Percentiles rank a stretch among this genome's conserved stretches.
phyloP scores from a whole-genome alignment of 2,329 filamentous ascomycete genomes.

The Sclerotinia subarctica region DNA sequence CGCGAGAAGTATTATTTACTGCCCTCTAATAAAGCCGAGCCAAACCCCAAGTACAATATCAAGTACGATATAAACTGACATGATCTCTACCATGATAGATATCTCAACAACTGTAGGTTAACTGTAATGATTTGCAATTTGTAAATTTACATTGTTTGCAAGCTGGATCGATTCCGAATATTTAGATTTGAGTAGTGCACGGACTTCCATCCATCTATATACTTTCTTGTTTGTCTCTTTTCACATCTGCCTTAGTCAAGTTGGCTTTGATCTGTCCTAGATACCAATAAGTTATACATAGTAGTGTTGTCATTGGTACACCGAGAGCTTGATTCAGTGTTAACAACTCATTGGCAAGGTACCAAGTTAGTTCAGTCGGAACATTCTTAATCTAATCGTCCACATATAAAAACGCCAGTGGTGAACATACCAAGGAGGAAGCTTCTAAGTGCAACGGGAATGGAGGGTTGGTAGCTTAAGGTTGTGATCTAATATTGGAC shows the following conservation, averaged over 20 bases:
- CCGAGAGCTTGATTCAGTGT: not conserved
- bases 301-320: not conserved
- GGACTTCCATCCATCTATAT: not conserved
- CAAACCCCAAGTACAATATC: not conserved
- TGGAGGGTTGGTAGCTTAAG: not conserved
- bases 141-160: not conserved
- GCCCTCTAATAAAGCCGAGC: not conserved
- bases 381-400: not conserved
- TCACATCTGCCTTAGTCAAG: not conserved
- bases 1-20: not conserved
- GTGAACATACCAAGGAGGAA: not conserved
- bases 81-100: not conserved
- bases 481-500: no score
- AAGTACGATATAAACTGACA: not conserved
- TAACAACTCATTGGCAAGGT: not conserved
- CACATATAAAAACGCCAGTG: no score
- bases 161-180: not conserved
- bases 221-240: not conserved
- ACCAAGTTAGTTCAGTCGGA: not conserved
- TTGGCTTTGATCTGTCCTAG: not conserved
- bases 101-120: no score
- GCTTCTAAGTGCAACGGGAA: not conserved
- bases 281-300: not conserved
- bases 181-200: not conserved
- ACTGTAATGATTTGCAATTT: not conserved